Conservation (phyloP, 2,329 filamentous ascomycete genomes). For the Dactylellina haptotyla region DNA sequence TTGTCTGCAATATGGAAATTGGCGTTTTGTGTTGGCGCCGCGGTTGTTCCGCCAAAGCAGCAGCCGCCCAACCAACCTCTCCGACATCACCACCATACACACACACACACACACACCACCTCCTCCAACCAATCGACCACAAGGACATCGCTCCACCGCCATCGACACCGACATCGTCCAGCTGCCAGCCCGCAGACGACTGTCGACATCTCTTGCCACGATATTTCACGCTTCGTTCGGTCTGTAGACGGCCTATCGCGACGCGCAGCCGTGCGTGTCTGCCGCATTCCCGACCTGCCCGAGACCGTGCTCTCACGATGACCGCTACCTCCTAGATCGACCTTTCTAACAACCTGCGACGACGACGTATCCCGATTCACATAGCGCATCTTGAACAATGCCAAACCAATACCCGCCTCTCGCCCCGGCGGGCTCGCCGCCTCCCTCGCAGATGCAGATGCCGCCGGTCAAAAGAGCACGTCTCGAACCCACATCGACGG, state of each 20-base stretch:
- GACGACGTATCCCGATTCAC: not conserved
- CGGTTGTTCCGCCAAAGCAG: not conserved
- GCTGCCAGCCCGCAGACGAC: not conserved
- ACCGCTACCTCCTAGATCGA: constrained; percentile 29
- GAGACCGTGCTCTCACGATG: constrained; percentile 6
- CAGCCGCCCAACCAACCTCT: not conserved
- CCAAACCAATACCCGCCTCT: constrained; percentile 21
- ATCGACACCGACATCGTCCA: not conserved
- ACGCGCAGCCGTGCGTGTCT: constrained; percentile 17
- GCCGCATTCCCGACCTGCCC: not conserved
- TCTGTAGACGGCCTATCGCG: not conserved
- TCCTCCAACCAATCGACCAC: not conserved
- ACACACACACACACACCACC: not conserved
- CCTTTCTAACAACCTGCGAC: constrained; percentile 1
- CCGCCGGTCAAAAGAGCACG: constrained; percentile 43
- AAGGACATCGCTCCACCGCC: not conserved
- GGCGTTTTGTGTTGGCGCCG: constrained; percentile 25
- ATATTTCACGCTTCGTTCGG: not conserved
- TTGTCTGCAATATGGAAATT: too few species aligned
- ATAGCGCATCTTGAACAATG: not conserved
- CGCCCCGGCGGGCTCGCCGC: constrained; percentile 43
- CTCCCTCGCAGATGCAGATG: constrained; percentile 28
- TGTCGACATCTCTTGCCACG: constrained; percentile 2
- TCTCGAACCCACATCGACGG: constrained; percentile 30
- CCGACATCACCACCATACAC: too few species aligned